Percentiles rank a stretch among this genome's conserved stretches.
Conservation (phyloP, 2,329 filamentous ascomycete genomes). For the Pseudogymnoascus sp. region DNA sequence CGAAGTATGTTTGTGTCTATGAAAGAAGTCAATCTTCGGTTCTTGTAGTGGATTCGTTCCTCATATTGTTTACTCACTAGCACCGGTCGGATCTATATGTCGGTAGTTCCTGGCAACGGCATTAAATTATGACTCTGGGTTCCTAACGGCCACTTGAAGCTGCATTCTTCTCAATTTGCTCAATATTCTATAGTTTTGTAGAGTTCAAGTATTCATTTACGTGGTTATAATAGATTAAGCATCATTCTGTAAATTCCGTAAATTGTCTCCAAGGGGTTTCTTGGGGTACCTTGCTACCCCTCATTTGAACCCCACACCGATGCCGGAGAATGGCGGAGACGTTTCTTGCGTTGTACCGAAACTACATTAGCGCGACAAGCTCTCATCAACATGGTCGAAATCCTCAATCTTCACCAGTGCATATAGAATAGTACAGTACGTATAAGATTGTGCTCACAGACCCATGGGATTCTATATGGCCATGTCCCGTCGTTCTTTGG, state of each 20-base stretch:
- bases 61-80: not conserved
- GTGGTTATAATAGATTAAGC: not conserved
- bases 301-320: not conserved
- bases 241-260: not conserved
- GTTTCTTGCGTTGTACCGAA: not conserved
- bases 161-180: not conserved
- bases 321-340: not conserved
- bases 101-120: not conserved
- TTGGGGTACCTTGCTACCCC: not conserved
- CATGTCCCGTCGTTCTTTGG: no score
- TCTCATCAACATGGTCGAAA: no score
- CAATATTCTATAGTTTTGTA: not conserved
- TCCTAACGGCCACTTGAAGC: not conserved
- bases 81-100: not conserved
- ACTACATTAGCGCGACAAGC: no score
- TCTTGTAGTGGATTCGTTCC: not conserved
- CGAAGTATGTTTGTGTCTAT: not conserved
- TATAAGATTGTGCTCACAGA: no score
- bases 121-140: not conserved
- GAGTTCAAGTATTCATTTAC: not conserved
- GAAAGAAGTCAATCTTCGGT: not conserved
- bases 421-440: no score
- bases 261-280: not conserved
- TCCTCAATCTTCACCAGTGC: no score
- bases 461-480: no score